phyloP scores from a whole-genome alignment of 805 yeast genomes.

The Clavispora santaluciae region DNA sequence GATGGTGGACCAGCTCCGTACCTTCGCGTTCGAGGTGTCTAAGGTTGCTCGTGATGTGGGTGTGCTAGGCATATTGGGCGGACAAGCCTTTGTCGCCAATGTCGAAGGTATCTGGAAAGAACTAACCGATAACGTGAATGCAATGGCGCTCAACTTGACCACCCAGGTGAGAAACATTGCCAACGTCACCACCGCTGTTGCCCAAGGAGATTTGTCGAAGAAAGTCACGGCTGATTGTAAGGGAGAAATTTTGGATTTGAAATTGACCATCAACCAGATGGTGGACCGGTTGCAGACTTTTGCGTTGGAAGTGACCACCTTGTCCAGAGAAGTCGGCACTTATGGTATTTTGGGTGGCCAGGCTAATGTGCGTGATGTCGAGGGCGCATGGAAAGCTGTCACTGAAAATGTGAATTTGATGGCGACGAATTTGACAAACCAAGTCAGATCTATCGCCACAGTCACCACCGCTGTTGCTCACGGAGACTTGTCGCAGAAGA shows the following conservation, averaged over 20 bases:
- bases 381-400: constrained; percentile 49
- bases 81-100: constrained; percentile 75
- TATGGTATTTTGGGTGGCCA: constrained; percentile 47
- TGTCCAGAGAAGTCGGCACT: constrained; percentile 45
- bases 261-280: constrained; percentile 46
- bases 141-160: constrained; percentile 84
- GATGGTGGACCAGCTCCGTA: constrained; percentile 81
- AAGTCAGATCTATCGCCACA: constrained; percentile 83
- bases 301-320: constrained; percentile 43
- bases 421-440: constrained; percentile 56
- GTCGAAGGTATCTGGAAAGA: constrained; percentile 89
- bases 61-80: constrained; percentile 83
- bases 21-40: constrained; percentile 81
- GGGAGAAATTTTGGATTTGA: constrained; percentile 40
- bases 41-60: constrained; percentile 88
- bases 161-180: constrained; percentile 87
- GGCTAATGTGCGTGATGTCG: constrained; percentile 47
- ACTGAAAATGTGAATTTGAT: constrained; percentile 44
- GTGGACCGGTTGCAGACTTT: constrained; percentile 47
- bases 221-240: constrained; percentile 84
- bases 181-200: constrained; percentile 83
- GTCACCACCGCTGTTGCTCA: constrained; percentile 91
- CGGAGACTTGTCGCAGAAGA: constrained; percentile 81
- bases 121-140: constrained; percentile 80
- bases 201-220: constrained; percentile 74